phyloP scores from a whole-genome alignment of 306 rosid genomes.

The Casuarina cunninghamiana region DNA sequence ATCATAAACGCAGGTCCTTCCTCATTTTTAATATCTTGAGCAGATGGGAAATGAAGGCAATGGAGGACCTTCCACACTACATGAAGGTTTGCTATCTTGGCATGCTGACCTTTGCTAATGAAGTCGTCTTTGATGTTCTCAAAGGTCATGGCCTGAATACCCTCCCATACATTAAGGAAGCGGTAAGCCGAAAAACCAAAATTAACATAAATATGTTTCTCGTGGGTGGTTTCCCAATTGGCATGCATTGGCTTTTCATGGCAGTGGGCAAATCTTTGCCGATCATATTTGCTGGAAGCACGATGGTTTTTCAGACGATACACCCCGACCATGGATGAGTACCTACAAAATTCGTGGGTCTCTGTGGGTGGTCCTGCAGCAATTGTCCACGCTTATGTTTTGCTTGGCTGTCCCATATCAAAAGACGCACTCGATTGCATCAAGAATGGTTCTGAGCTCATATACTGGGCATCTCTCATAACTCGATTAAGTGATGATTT shows the following conservation, averaged over 20 bases:
- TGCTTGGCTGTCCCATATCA: slow-evolving; percentile 3
- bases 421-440: slow-evolving; percentile 9
- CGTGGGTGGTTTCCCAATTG: not conserved
- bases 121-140: slow-evolving; percentile 7
- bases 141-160: slow-evolving; percentile 6
- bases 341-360: slow-evolving; percentile 28
- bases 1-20: not conserved
- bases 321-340: slow-evolving; percentile 26
- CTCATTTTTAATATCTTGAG: not conserved
- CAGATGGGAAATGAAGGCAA: slow-evolving; percentile 29
- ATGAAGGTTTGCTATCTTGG: slow-evolving; percentile 32
- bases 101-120: slow-evolving; percentile 30
- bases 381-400: slow-evolving; percentile 22
- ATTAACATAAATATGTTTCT: not conserved
- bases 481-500: slow-evolving; percentile 32
- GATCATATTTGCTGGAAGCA: slow-evolving; percentile 33
- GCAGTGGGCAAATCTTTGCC: slow-evolving; percentile 37
- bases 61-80: slow-evolving; percentile 27
- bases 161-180: slow-evolving; percentile 9
- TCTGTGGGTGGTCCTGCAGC: slow-evolving; percentile 37
- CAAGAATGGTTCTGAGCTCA: slow-evolving; percentile 17
- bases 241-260: not conserved
- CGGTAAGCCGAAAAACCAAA: slow-evolving; percentile 6
- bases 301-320: slow-evolving; percentile 25
- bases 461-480: slow-evolving; percentile 29